Conservation (phyloP, 306 rosid species). For the Acacia acuminata region DNA sequence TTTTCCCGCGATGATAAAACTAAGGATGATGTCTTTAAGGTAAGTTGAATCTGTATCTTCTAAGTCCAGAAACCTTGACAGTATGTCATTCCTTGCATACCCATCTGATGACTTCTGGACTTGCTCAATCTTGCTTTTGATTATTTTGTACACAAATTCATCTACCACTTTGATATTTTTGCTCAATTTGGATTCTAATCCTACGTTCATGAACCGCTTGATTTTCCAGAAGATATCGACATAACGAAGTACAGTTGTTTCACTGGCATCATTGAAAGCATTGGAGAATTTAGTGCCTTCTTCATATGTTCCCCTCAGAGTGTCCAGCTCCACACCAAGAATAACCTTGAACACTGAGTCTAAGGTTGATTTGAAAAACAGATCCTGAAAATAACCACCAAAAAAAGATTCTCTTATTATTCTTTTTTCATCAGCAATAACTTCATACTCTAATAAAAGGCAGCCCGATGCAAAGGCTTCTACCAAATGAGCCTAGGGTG, state of each 20-base stretch:
- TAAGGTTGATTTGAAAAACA: constrained; percentile 26
- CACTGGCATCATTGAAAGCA: constrained; percentile 27
- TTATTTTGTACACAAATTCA: constrained; percentile 26
- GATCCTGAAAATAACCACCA: constrained; percentile 26
- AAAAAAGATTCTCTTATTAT: neutral
- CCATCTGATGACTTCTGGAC: constrained; percentile 26
- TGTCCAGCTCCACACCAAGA: constrained; percentile 24
- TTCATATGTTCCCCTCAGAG: constrained; percentile 16
- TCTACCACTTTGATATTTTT: constrained; percentile 34
- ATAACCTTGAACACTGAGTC: constrained; percentile 23
- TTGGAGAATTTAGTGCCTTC: constrained; percentile 24
- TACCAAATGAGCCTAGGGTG: no score
- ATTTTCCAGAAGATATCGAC: constrained; percentile 51
- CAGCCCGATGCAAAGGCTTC: no score
- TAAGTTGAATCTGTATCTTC: constrained; percentile 44
- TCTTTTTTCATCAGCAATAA: neutral
- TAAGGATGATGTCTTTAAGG: constrained; percentile 49
- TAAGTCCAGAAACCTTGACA: constrained; percentile 57
- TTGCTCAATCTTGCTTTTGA: constrained; percentile 24
- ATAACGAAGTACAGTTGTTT: constrained; percentile 22
- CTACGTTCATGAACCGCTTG: constrained; percentile 43
- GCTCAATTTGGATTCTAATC: constrained; percentile 44
- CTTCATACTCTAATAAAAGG: neutral
- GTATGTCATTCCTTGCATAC: constrained; percentile 38
- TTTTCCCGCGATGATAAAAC: constrained; percentile 56